Conservation (phyloP, 2,329 filamentous ascomycete genomes). For the Leptographium radiaticola region DNA sequence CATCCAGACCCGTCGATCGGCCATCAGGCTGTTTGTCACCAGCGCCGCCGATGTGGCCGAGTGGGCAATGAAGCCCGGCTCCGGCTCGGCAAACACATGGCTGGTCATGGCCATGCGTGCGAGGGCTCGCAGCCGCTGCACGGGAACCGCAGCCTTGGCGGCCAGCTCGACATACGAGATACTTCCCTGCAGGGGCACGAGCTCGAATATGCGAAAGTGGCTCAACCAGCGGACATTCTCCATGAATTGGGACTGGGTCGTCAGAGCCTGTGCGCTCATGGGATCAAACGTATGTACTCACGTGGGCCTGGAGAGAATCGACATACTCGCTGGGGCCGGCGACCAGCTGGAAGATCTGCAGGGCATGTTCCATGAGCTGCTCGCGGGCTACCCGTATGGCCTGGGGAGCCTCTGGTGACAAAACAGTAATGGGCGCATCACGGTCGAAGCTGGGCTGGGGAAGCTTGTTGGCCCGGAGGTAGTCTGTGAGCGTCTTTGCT, state of each 20-base stretch:
- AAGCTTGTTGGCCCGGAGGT: background rate
- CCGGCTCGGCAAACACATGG: background rate
- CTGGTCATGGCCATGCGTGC: background rate
- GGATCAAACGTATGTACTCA: background rate
- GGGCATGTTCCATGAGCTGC: background rate
- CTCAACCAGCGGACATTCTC: background rate
- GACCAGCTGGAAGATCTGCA: background rate
- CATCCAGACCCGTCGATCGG: background rate
- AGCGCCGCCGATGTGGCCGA: background rate
- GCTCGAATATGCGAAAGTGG: background rate
- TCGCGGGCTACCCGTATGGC: background rate
- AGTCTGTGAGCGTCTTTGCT: background rate
- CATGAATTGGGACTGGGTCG: background rate
- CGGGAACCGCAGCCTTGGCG: background rate
- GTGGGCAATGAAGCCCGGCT: background rate
- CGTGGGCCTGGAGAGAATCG: background rate
- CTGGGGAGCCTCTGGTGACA: background rate
- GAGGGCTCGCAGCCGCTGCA: background rate
- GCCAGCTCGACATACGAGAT: background rate
- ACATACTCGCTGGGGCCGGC: background rate
- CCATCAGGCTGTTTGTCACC: background rate
- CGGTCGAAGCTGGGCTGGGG: background rate
- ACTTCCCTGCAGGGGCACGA: background rate
- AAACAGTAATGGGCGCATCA: background rate
- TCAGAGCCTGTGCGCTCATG: background rate